A percentile compares a stretch with the other conserved stretches of the same genome.
phyloP scores from a whole-genome alignment of 1,284 basidiomycete species.

The Rhizoctonia solani region DNA sequence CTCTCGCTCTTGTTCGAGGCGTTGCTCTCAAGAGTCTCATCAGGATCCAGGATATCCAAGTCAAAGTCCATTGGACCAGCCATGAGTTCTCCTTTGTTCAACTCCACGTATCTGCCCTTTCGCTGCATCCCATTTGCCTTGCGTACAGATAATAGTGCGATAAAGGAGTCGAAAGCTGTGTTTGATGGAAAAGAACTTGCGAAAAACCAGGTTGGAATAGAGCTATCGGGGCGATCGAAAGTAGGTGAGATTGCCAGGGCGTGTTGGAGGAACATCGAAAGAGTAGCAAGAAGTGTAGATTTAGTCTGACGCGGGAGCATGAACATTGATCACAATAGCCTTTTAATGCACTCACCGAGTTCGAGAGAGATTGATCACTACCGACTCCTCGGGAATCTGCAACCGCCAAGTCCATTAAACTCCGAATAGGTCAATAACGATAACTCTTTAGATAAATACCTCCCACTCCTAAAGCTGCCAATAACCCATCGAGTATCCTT shows the following conservation, averaged over 20 bases:
- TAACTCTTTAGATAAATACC: not conserved
- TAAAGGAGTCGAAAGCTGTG: conserved; percentile 40
- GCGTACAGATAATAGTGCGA: conserved; percentile 28
- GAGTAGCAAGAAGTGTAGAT: conserved; percentile 40
- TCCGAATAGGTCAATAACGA: too few species aligned
- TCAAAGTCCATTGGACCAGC: conserved; percentile 17
- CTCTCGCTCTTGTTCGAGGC: not conserved
- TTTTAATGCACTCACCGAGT: not conserved
- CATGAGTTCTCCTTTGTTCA: conserved; percentile 1
- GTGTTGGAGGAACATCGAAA: conserved; percentile 40
- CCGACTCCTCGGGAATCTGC: conserved; percentile 8
- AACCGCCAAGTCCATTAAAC: not conserved
- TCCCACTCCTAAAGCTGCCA: conserved; percentile 18
- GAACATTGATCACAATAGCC: not conserved
- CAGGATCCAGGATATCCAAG: not conserved
- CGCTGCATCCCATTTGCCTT: not conserved
- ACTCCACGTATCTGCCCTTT: not conserved
- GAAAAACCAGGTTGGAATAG: conserved; percentile 42
- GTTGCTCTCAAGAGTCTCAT: conserved; percentile 40
- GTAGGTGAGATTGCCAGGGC: conserved; percentile 33
- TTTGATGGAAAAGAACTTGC: conserved; percentile 40
- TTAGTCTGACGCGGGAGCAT: conserved; percentile 39
- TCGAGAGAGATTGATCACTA: conserved; percentile 5
- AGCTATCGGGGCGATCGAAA: not conserved
- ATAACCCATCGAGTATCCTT: conserved; percentile 21